Evolutionary conservation across 345 rosid species (phyloP).

Genomic region (Hibiscus mutabilis): DNA sequence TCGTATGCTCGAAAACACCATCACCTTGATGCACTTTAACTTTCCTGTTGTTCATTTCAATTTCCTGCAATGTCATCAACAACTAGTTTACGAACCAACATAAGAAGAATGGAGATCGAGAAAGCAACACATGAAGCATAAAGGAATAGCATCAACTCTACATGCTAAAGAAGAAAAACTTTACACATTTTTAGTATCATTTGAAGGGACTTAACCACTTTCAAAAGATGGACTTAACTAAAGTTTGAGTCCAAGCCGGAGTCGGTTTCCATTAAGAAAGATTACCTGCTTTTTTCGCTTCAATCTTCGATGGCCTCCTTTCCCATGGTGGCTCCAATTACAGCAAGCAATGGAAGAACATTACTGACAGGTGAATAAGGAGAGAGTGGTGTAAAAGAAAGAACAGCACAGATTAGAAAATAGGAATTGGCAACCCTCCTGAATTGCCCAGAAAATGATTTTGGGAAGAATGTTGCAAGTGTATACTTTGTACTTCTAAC

Average conservation of each 20-base stretch:
- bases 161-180: neutral
- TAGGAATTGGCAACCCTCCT: slow-evolving; percentile 88
- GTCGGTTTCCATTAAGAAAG: neutral
- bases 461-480: slow-evolving; percentile 67
- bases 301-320: slow-evolving; percentile 88
- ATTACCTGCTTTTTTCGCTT: slow-evolving; percentile 73
- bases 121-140: neutral
- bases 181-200: neutral
- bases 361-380: slow-evolving; percentile 74
- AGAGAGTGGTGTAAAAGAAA: slow-evolving; percentile 70
- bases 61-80: slow-evolving; percentile 44
- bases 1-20: slow-evolving; percentile 48
- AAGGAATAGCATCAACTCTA: neutral
- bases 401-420: slow-evolving; percentile 69
- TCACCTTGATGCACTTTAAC: slow-evolving; percentile 55
- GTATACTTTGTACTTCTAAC: slow-evolving; percentile 86
- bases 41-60: slow-evolving; percentile 58
- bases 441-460: slow-evolving; percentile 85
- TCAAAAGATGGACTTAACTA: neutral
- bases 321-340: slow-evolving; percentile 82
- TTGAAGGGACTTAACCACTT: neutral
- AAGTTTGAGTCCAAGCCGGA: neutral
- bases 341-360: slow-evolving; percentile 75
- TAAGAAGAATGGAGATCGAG: neutral
- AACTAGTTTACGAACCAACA: neutral